Evolutionary conservation across 2,329 filamentous ascomycete species (phyloP).

Genomic region (Periconia digitata): DNA sequence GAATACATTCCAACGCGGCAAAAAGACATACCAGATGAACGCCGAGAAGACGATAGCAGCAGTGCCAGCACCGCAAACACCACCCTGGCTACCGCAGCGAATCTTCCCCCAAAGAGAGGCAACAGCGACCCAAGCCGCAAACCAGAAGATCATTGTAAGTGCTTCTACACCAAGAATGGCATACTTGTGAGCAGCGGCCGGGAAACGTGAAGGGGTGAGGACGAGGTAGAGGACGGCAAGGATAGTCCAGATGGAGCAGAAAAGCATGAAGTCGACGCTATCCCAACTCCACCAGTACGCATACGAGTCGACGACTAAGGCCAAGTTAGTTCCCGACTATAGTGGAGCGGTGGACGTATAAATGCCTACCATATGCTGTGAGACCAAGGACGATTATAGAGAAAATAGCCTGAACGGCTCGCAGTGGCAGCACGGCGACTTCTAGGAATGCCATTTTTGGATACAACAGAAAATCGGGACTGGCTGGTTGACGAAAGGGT

Average conservation of each 20-base stretch:
- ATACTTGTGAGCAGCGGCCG: slow-evolving; percentile 63
- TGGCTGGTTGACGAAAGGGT: too few species aligned
- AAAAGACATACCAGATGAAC: slow-evolving; percentile 60
- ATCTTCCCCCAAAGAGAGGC: slow-evolving; percentile 65
- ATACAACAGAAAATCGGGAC: too few species aligned
- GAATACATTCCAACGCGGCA: slow-evolving; percentile 6
- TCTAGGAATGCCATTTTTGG: slow-evolving; percentile 11
- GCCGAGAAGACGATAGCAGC: slow-evolving; percentile 69
- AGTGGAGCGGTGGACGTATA: slow-evolving; percentile 12
- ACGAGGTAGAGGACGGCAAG: slow-evolving; percentile 72
- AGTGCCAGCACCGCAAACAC: slow-evolving; percentile 60
- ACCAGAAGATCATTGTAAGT: slow-evolving; percentile 86
- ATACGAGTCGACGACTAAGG: slow-evolving; percentile 49
- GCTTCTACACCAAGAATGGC: slow-evolving; percentile 69
- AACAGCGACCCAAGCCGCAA: slow-evolving; percentile 78
- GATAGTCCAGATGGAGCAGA: slow-evolving; percentile 73
- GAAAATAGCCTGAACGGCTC: slow-evolving; percentile 68
- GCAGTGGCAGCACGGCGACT: slow-evolving; percentile 58
- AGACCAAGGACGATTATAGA: slow-evolving; percentile 76
- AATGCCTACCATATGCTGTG: slow-evolving; percentile 67
- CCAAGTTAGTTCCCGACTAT: neutral
- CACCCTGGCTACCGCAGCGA: slow-evolving; percentile 50
- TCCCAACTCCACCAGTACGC: slow-evolving; percentile 54
- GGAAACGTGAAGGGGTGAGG: slow-evolving; percentile 65
- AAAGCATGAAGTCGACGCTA: slow-evolving; percentile 75